Conservation (phyloP, 805 yeast genomes). For the Pichia deserticola region DNA sequence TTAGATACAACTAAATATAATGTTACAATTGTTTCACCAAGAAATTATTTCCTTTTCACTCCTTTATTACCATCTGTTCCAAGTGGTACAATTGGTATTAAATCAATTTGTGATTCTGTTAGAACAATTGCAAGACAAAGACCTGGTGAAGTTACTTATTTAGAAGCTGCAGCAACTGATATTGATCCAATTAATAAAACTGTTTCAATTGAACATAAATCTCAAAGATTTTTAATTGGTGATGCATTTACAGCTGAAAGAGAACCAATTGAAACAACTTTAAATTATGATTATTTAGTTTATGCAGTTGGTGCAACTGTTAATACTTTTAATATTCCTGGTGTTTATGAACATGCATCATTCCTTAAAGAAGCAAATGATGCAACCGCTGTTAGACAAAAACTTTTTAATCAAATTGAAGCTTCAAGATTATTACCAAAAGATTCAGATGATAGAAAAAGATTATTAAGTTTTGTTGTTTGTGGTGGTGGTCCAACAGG, state of each 20-base stretch:
- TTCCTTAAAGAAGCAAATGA: constrained; percentile 88
- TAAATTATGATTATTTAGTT: constrained; percentile 74
- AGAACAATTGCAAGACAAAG: constrained; percentile 73
- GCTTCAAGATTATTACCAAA: constrained; percentile 76
- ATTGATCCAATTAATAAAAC: constrained; percentile 67
- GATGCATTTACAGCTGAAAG: constrained; percentile 43
- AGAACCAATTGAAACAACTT: constrained; percentile 37
- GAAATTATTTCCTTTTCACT: constrained; percentile 92
- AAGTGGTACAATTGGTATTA: constrained; percentile 83
- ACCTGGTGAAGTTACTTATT: constrained; percentile 69
- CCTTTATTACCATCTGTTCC: constrained; percentile 95
- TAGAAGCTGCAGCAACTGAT: constrained; percentile 85
- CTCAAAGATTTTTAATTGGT: constrained; percentile 48
- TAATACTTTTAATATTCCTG: constrained; percentile 91
- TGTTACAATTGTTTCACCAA: constrained; percentile 84
- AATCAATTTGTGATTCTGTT: constrained; percentile 92
- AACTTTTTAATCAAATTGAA: constrained; percentile 82
- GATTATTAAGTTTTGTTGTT: constrained; percentile 80
- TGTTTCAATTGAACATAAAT: constrained; percentile 51
- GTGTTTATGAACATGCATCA: constrained; percentile 81
- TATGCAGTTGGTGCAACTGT: constrained; percentile 95
- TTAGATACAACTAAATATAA: constrained; percentile 83
- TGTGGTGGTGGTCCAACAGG: constrained; percentile 99
- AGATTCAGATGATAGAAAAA: constrained; percentile 66
- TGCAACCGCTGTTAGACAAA: constrained; percentile 74